Conservation (phyloP, 2,329 filamentous ascomycete species). For the Xylariaceae sp. region DNA sequence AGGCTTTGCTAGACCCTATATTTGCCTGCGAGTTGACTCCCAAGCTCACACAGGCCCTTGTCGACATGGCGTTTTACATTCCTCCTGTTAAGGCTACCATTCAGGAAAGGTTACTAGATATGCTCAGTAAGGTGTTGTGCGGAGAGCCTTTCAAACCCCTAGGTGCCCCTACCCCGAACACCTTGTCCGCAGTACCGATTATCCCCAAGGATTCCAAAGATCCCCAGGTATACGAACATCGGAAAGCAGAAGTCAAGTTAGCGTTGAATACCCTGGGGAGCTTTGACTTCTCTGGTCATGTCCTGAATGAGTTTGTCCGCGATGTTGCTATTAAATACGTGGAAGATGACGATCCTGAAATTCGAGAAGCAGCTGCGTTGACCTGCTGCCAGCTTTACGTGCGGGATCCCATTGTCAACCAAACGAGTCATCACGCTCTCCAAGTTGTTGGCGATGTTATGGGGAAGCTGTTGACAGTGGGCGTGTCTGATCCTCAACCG, state of each 20-base stretch:
- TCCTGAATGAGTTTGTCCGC: constrained; percentile 97
- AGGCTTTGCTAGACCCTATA: constrained; percentile 91
- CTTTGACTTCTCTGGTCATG: constrained; percentile 92
- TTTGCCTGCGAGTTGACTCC: constrained; percentile 95
- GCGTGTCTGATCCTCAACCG: constrained; percentile 88
- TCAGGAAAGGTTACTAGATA: constrained; percentile 90
- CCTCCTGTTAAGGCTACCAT: constrained; percentile 92
- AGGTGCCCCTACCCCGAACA: constrained; percentile 84
- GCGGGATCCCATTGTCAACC: constrained; percentile 94
- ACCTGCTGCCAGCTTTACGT: constrained; percentile 99
- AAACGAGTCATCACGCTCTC: constrained; percentile 95
- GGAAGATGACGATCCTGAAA: constrained; percentile 92
- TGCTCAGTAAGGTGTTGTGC: constrained; percentile 92
- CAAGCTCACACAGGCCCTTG: constrained; percentile 90
- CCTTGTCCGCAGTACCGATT: constrained; percentile 79
- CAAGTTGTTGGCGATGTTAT: constrained; percentile 98
- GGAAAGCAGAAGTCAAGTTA: constrained; percentile 87
- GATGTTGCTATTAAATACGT: constrained; percentile 99
- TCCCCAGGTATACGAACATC: constrained; percentile 77
- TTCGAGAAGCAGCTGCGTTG: constrained; percentile 90
- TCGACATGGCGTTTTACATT: constrained; percentile 99
- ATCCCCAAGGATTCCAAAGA: constrained; percentile 89
- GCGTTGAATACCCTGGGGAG: constrained; percentile 96
- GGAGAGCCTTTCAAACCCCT: constrained; percentile 91
- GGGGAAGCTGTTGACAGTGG: constrained; percentile 92